A percentile compares a stretch with the other conserved stretches of the same genome.
Evolutionary conservation across 208 protist genomes (phyloP).

Genomic region (Leishmania tarentolae): DNA sequence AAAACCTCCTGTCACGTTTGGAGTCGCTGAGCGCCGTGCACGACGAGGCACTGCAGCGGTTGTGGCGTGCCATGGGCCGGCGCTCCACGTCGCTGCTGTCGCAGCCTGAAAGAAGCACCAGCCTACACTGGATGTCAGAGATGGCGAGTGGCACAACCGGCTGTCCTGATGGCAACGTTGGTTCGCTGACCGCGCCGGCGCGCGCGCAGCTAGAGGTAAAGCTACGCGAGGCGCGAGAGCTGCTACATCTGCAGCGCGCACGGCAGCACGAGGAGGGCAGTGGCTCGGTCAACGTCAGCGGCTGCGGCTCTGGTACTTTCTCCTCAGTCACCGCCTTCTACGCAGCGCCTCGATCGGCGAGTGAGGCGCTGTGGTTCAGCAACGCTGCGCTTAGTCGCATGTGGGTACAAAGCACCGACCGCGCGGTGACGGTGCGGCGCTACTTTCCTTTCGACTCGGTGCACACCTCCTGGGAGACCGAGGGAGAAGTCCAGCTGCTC

Average conservation of each 20-base stretch:
- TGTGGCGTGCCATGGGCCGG: not conserved
- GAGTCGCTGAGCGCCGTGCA: slow-evolving; percentile 48
- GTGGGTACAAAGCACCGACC: slow-evolving; percentile 36
- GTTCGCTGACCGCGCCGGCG: slow-evolving; percentile 8
- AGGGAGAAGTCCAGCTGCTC: slow-evolving; percentile 79
- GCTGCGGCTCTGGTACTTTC: not conserved
- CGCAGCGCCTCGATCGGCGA: slow-evolving; percentile 16
- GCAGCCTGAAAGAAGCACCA: not conserved
- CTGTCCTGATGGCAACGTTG: not conserved
- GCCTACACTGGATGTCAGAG: not conserved
- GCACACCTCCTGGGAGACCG: slow-evolving; percentile 75
- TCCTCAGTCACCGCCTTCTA: not conserved
- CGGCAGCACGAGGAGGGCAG: not conserved
- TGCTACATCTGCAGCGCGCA: not conserved
- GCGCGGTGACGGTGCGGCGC: slow-evolving; percentile 21
- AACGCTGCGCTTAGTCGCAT: slow-evolving; percentile 42
- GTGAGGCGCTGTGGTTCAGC: slow-evolving; percentile 34
- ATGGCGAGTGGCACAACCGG: not conserved
- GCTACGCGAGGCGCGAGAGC: slow-evolving; percentile 31
- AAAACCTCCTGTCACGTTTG: slow-evolving; percentile 51
- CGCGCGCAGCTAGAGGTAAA: slow-evolving; percentile 18
- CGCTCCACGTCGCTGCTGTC: not conserved
- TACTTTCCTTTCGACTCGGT: slow-evolving; percentile 65
- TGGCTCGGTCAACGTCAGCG: not conserved
- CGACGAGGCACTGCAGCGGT: slow-evolving; percentile 38